These are phyloP conservation scores for Dendrocalamus latiflorus DNA, from an alignment of 202 grass and related monocot species.

Conservation along the genomic window DNA sequence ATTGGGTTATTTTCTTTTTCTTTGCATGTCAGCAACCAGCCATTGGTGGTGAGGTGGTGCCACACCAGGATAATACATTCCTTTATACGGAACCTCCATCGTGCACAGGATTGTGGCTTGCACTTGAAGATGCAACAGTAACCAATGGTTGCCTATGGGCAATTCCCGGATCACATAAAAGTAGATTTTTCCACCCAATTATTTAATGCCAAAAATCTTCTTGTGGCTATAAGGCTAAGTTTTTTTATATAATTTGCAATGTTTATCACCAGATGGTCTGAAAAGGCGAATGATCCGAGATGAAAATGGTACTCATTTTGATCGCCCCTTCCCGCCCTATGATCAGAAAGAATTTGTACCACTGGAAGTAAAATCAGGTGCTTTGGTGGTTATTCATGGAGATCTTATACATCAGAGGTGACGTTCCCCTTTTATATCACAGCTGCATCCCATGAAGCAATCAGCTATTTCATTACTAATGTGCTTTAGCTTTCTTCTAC, in stretches of 20 bases:
- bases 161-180: slow-evolving; percentile 82
- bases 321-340: slow-evolving; percentile 48
- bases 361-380: slow-evolving; percentile 84
- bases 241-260: not conserved
- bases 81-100: slow-evolving; percentile 70
- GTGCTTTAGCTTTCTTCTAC: slow-evolving; percentile 22
- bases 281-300: slow-evolving; percentile 76
- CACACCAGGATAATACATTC: slow-evolving; percentile 95
- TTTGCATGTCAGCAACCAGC: slow-evolving; percentile 73
- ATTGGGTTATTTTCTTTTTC: not conserved
- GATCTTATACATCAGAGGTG: slow-evolving; percentile 96
- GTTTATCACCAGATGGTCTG: slow-evolving; percentile 57
- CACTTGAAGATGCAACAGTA: slow-evolving; percentile 80
- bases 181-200: slow-evolving; percentile 25
- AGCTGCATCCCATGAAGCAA: not conserved
- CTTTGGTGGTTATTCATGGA: slow-evolving; percentile 84
- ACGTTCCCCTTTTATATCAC: not conserved
- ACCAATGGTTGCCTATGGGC: slow-evolving; percentile 86
- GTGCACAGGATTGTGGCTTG: slow-evolving; percentile 90
- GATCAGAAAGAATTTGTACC: slow-evolving; percentile 75
- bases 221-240: not conserved
- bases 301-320: slow-evolving; percentile 83
- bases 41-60: slow-evolving; percentile 95
- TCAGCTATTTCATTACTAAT: slow-evolving; percentile 12
- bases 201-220: not conserved